phyloP scores from a whole-genome alignment of 345 rosid species.

The Arabis hirsuta region DNA sequence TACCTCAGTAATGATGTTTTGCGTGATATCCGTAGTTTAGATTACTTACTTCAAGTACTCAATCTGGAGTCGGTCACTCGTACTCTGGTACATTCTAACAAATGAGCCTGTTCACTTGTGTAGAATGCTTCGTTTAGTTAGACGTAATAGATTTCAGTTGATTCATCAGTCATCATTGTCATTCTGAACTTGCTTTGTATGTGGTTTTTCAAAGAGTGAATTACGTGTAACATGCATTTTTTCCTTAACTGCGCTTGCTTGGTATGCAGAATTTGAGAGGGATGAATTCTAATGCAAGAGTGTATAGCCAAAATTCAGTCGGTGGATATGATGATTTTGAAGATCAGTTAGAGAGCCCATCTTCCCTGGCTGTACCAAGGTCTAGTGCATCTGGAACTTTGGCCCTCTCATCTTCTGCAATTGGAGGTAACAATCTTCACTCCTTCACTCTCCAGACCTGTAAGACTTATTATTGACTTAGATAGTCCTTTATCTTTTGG shows the following conservation, averaged over 20 bases:
- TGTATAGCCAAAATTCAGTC: constrained; percentile 51
- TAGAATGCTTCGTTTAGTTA: constrained; percentile 22
- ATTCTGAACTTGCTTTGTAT: constrained; percentile 3
- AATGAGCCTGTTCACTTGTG: background rate
- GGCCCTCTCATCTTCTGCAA: constrained; percentile 53
- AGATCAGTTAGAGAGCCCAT: constrained; percentile 55
- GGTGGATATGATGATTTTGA: constrained; percentile 56
- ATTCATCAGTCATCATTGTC: background rate
- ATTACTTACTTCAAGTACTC: constrained; percentile 23
- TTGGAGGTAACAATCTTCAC: constrained; percentile 58
- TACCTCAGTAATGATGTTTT: background rate
- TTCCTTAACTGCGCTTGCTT: constrained; percentile 40
- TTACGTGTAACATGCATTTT: constrained; percentile 30
- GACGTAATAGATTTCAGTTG: constrained; percentile 2
- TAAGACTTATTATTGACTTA: constrained; percentile 50
- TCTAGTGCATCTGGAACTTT: constrained; percentile 48
- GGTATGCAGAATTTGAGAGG: constrained; percentile 55
- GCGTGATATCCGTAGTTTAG: background rate
- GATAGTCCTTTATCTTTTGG: constrained; percentile 48
- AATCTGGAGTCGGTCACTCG: constrained; percentile 12
- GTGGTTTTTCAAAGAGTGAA: constrained; percentile 18
- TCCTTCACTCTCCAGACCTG: constrained; percentile 45
- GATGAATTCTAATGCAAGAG: constrained; percentile 50
- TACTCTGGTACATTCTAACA: constrained; percentile 12
- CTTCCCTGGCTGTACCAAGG: constrained; percentile 65